Evolutionary conservation across 1,139 yeast species (phyloP), one percentile per base, ranked within the genome.

Genomic region (Candida sp.): DNA sequence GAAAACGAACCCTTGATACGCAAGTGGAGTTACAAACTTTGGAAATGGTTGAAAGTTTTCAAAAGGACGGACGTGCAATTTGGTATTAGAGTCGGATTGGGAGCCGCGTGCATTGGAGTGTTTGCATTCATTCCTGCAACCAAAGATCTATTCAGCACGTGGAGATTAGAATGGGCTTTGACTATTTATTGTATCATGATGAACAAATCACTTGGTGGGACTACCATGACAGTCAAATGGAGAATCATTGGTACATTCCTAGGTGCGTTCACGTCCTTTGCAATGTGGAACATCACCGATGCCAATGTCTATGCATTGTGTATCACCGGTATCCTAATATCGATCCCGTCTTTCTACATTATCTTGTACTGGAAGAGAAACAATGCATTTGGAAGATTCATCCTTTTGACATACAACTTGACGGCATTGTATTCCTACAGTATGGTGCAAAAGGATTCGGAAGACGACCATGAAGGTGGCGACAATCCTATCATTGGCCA

Each of bases 141-240:
- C 0, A 75, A 85, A 50, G 74, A 75, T 5, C 57, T 67, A 0
- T 90, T 89, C 59, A 78, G 73, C 46, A 77, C 73, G 47, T 89
- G 93, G 92, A 71, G 94, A 58, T 86, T 89, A 12, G 97, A 90
- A 65, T 90, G 97, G 97, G 87, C 92, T 0, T 70, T 90, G 38
- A 88, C 89, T 11, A 85, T 93, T 0, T 90, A 85, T 61, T 85
- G 90, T 59, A 87, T 90, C 51, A 88, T 90, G 75, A 89, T 90
- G 94, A 88, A 86, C 62, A 89, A 89, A 62, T 86, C 93, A 0
- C 73, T 89, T n/a, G 97, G 96, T 11, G 96, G 96, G 0, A 90
- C 96, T 0, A 80, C 90, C 12, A 84, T 86, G 83, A 87, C 96
- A 0, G 85, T 88, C 1, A 86, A 87, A 56, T 86, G 89, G 83